Evolutionary conservation across 116 monocot species (phyloP), one percentile per base, ranked within the genome.

Genomic region (Posidonia oceanica): DNA sequence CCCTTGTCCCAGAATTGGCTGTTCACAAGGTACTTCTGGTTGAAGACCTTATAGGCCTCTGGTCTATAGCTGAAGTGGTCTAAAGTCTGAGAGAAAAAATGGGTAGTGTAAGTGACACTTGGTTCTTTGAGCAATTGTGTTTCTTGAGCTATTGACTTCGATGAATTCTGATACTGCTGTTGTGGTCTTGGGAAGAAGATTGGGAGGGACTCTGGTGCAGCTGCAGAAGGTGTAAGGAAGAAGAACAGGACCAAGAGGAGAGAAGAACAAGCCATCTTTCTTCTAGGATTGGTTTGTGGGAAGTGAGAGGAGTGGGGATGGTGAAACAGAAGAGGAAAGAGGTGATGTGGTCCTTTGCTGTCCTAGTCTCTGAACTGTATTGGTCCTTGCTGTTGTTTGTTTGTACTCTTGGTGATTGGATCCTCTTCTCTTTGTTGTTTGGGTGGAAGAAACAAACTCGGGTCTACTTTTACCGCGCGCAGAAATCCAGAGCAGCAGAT

Each of bases 61-160:
- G 87, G 90, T 21, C 23, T 52, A 78, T 78, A 87, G 75, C 69
- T 87, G 90, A 90, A 90, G 81, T 94, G 94, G 83, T 94, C 94
- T 13, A 94, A 83, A 17, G 74, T 68, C 72, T 94, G 94, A 51
- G 82, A 76, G 82, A 83, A 94, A 83, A 77, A 90, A 68, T 85
- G 87, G 40, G 94, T 76, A 13, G 76, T 77, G 82, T 78, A 87
- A 8, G 21, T 54, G 75, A 74, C n/a, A 74, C 58, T 37, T 13
- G 16, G 36, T 0, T 16, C 15, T 37, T 38, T 38, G 36, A 48
- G 20, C 12, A 22, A 14, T 48, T 17, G 42, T 18, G 21, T 48
- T 52, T 59, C 58, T 57, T 20, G 44, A 39, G 41, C 12, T 3
- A 42, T 41, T 60, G 54, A 12, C 1, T 41, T 52, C 15, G 36